Evolutionary conservation across 768 basidiomycete genomes (phyloP).

Genomic region (Nidula microcarpa): DNA sequence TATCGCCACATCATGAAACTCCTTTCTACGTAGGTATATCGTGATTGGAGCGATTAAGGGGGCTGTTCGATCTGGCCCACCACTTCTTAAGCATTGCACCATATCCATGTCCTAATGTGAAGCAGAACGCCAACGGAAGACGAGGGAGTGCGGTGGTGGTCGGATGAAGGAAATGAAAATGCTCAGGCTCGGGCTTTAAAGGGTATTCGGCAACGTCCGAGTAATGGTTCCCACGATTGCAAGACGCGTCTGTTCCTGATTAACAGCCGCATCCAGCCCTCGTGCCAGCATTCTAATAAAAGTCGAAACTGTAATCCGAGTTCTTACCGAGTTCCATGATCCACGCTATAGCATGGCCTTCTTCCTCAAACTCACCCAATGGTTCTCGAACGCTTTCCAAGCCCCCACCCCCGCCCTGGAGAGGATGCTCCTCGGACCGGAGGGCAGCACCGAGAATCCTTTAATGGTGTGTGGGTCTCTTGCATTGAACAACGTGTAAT

Average conservation of each 20-base stretch:
- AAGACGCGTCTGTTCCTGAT: not conserved
- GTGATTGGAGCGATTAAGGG: conserved; percentile 85
- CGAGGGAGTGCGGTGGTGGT: conserved; percentile 42
- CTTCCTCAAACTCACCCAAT: conserved; percentile 24
- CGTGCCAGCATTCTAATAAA: too few species aligned
- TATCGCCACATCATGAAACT: conserved; percentile 87
- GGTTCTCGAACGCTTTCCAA: conserved; percentile 16
- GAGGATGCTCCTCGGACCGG: conserved; percentile 60
- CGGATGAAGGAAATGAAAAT: conserved; percentile 23
- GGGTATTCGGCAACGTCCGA: not conserved
- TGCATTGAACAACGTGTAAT: not conserved
- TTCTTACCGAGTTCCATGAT: not conserved
- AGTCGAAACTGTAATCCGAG: too few species aligned
- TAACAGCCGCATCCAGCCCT: too few species aligned
- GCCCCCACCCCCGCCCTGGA: conserved; percentile 39
- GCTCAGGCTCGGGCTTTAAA: not conserved
- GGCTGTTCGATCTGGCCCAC: conserved; percentile 58
- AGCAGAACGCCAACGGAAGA: conserved; percentile 60
- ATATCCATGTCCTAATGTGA: conserved; percentile 40
- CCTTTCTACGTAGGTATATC: conserved; percentile 61
- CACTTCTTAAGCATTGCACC: conserved; percentile 28
- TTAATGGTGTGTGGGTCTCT: conserved; percentile 52
- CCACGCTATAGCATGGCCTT: conserved; percentile 10
- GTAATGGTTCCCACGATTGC: not conserved
- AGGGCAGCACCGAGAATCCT: conserved; percentile 46